Evolutionary conservation across 345 rosid species (phyloP).

Genomic region (Gynandropsis gynandra): DNA sequence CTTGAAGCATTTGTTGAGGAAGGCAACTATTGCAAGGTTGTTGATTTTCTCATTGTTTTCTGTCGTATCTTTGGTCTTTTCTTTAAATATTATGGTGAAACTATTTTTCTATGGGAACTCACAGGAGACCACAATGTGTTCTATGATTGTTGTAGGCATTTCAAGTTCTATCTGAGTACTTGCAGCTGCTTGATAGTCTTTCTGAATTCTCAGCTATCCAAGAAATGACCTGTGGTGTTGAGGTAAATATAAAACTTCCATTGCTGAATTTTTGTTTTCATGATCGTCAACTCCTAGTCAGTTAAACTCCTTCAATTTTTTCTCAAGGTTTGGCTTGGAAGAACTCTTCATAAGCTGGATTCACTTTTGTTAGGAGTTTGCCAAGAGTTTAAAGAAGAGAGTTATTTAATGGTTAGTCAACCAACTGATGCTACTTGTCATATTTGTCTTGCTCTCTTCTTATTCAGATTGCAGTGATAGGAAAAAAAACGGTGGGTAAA

Average conservation of each 20-base stretch:
- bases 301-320: conserved; percentile 22
- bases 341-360: conserved; percentile 93
- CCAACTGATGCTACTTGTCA: conserved; percentile 16
- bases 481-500: background rate
- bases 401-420: conserved; percentile 73
- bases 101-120: conserved; percentile 6
- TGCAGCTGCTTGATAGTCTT: conserved; percentile 86
- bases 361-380: conserved; percentile 90
- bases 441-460: conserved; percentile 14
- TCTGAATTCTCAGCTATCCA: conserved; percentile 80
- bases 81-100: conserved; percentile 9
- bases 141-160: conserved; percentile 62
- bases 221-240: conserved; percentile 95
- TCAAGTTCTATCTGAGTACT: conserved; percentile 92
- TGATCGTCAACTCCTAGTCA: conserved; percentile 8
- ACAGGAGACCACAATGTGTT: conserved; percentile 18
- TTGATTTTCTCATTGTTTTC: conserved; percentile 6
- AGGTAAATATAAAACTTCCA: conserved; percentile 42
- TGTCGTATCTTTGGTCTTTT: conserved; percentile 5
- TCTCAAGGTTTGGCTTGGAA: conserved; percentile 92
- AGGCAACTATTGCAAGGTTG: conserved; percentile 92
- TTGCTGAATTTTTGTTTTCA: conserved; percentile 12
- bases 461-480: background rate
- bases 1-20: conserved; percentile 89
- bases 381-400: conserved; percentile 85